phyloP scores from a whole-genome alignment of 1,284 basidiomycete species.

The Pyrrhoderma lamaoense region DNA sequence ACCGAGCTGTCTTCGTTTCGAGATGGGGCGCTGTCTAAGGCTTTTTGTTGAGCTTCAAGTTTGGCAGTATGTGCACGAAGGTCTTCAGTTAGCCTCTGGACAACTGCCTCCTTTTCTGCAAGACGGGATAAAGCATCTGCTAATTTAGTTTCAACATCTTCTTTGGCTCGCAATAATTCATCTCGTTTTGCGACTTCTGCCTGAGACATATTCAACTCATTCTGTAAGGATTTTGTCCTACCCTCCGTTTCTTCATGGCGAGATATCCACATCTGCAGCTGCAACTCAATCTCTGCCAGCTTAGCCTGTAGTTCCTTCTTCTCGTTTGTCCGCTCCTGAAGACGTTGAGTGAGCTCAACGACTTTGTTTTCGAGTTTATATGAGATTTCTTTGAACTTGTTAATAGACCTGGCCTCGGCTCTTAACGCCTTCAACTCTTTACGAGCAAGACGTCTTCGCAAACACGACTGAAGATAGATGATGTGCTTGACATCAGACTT shows the following conservation, averaged over 20 bases:
- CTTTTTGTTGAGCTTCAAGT: conserved; percentile 74
- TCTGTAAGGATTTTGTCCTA: conserved; percentile 69
- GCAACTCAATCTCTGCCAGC: conserved; percentile 75
- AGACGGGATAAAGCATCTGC: conserved; percentile 69
- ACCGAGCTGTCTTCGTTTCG: conserved; percentile 79
- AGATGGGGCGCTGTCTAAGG: conserved; percentile 50
- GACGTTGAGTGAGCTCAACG: conserved; percentile 94
- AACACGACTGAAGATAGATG: conserved; percentile 85
- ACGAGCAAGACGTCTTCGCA: conserved; percentile 84
- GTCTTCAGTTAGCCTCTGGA: conserved; percentile 77
- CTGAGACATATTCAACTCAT: conserved; percentile 66
- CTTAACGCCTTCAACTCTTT: conserved; percentile 80
- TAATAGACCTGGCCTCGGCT: conserved; percentile 92
- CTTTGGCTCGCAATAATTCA: conserved; percentile 71
- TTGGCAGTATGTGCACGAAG: conserved; percentile 67
- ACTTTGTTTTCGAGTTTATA: conserved; percentile 99
- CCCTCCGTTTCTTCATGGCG: conserved; percentile 88
- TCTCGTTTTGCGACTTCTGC: conserved; percentile 71
- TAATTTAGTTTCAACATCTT: conserved; percentile 75
- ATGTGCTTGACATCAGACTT: conserved; percentile 66
- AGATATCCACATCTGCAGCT: conserved; percentile 77
- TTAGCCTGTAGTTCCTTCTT: conserved; percentile 81
- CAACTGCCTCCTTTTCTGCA: conserved; percentile 78
- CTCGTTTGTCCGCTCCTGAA: conserved; percentile 89
- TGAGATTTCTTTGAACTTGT: conserved; percentile 98